These are phyloP conservation scores for Emmonsiellopsis sp. DNA, from an alignment of 2,329 filamentous ascomycete genomes.

Conservation along the genomic window DNA sequence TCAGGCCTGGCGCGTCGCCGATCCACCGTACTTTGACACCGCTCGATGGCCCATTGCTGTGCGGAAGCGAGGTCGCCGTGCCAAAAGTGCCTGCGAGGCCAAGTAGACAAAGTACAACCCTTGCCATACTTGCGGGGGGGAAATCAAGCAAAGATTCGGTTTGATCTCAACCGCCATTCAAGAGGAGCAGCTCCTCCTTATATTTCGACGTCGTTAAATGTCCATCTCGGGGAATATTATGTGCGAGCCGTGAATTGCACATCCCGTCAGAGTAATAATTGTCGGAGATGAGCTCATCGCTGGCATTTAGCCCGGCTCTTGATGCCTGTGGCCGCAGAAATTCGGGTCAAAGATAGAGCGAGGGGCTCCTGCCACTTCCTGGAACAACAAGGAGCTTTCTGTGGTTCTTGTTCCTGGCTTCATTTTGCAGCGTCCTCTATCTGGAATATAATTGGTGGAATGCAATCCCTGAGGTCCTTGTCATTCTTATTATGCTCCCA, in stretches of 20 bases:
- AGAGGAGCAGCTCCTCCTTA: neutral
- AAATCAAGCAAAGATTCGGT: neutral
- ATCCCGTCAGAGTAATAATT: neutral
- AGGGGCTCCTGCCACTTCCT: no score
- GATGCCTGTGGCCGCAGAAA: neutral
- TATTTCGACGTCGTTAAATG: neutral
- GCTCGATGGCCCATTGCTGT: neutral
- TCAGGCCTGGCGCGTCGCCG: slow-evolving; percentile 28
- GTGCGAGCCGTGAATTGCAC: neutral
- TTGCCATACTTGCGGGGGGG: neutral
- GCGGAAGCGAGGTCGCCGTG: neutral
- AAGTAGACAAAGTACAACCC: neutral
- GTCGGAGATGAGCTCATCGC: neutral
- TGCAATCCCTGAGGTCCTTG: no score
- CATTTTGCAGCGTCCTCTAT: no score
- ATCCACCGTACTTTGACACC: slow-evolving; percentile 27
- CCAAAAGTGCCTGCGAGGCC: neutral
- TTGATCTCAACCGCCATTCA: neutral
- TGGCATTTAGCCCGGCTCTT: neutral
- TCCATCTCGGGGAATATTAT: neutral
- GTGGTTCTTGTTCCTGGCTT: no score
- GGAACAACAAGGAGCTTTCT: no score
- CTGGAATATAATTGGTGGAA: no score
- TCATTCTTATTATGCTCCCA: no score
- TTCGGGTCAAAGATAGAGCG: neutral